A percentile compares a stretch with the other conserved stretches of the same genome.
Evolutionary conservation across 2,329 filamentous ascomycete species (phyloP).

Genomic region (Aureobasidium sp.): DNA sequence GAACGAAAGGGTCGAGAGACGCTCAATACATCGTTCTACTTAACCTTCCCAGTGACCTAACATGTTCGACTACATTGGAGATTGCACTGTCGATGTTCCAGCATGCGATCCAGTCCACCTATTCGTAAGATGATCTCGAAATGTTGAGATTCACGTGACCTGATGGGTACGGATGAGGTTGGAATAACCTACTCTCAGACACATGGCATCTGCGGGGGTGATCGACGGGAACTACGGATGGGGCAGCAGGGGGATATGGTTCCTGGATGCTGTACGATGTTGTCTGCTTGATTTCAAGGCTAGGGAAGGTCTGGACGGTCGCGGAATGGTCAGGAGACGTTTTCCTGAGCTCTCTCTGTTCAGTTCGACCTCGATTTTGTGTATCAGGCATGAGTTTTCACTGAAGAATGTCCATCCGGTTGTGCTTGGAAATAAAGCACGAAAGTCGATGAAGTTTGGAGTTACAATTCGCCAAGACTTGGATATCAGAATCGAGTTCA

Average conservation of each 20-base stretch:
- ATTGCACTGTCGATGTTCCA: too few species aligned
- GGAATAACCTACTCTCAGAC: slow-evolving; percentile 15
- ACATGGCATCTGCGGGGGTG: slow-evolving; percentile 17
- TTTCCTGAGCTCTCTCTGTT: background rate
- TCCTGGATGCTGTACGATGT: slow-evolving; percentile 10
- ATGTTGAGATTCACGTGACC: background rate
- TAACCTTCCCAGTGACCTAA: background rate
- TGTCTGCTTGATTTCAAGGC: background rate
- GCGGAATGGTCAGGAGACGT: background rate
- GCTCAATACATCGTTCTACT: too few species aligned
- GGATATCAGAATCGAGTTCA: background rate
- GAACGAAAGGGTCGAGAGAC: background rate
- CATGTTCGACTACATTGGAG: background rate
- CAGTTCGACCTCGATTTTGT: background rate
- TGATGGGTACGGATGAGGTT: background rate
- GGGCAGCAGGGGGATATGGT: slow-evolving; percentile 14
- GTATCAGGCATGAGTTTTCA: background rate
- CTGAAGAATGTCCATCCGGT: background rate
- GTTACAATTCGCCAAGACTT: background rate
- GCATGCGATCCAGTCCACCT: background rate
- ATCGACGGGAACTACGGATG: slow-evolving; percentile 16
- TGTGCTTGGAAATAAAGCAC: background rate
- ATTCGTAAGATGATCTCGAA: background rate
- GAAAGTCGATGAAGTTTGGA: background rate
- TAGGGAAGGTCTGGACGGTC: background rate